Evolutionary conservation across 352 stramenopile species (phyloP), one percentile per base, ranked within the genome.

Genomic region (Phytophthora vignae): DNA sequence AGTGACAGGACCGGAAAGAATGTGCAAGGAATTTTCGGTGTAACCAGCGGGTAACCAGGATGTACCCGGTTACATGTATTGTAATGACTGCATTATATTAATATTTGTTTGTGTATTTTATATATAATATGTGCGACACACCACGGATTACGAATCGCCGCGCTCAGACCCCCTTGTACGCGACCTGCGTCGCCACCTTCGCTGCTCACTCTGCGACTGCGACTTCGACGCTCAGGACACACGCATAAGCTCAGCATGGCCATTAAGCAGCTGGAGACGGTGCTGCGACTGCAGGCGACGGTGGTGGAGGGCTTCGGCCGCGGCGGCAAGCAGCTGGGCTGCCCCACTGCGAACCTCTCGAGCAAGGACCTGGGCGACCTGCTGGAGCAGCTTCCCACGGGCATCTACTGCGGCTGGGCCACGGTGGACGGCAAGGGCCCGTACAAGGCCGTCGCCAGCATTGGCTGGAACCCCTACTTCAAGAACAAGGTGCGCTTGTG

Each of bases 391-490:
- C 78, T 97, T 25, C 71, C 79, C 11, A 93, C 91, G n/a, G 96
- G 96, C 22, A 97, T 99, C 55, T 99, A 99, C 80, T 95, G 94
- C 78, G 94, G 94, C 42, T 99, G 94, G 94, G 96, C 94, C 29
- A 88, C 84, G 0, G 84, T 98, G 17, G 91, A 98, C 75, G 82
- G 81, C 60, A 65, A 86, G 11, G 90, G 84, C 0, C 83, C 85
- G 48, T 97, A 94, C 83, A 98, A 98, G 79, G 96, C 96, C 19
- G 97, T 99, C 22, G 97, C 97, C n/a, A 99, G 98, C 85, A 97
- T 99, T 42, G 97, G 97, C 12, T 99, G 90, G 91, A 98, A 98
- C 77, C 94, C 94, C 44, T 97, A 94, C 79, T 98, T 97, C 66
- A 91, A 97, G 69, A 98, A 98, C 71, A 88, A 97, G 77, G 88